Evolutionary conservation across 192 early-diverging fungal species (phyloP).

Genomic region (Neocallimastix lanati): DNA sequence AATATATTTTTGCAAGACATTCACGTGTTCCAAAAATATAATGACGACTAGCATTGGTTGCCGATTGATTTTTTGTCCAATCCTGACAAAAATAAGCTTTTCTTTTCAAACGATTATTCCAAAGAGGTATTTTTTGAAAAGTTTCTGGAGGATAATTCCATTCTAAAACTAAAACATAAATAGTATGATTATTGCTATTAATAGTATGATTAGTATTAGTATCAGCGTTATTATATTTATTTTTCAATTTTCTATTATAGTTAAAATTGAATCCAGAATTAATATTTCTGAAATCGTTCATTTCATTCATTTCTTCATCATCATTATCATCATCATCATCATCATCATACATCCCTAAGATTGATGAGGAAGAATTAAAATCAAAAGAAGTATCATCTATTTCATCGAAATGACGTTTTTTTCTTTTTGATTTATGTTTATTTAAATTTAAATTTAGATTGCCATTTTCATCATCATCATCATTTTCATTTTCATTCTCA

Average conservation of each 20-base stretch:
- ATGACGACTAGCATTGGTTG: not conserved
- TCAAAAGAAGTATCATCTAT: not conserved
- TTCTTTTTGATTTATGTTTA: not conserved
- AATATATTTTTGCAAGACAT: not conserved
- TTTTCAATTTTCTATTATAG: too few relatives aligned
- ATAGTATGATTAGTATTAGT: too few relatives aligned
- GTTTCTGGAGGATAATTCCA: not conserved
- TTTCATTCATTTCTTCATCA: too few relatives aligned
- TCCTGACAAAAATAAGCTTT: not conserved
- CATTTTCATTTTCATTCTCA: too few relatives aligned
- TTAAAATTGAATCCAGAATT: too few relatives aligned
- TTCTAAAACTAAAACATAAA: not conserved
- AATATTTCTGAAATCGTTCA: too few relatives aligned
- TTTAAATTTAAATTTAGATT: too few relatives aligned
- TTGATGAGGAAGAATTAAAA: too few relatives aligned
- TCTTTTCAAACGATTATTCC: not conserved
- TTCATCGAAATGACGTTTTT: not conserved
- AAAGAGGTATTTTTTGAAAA: not conserved
- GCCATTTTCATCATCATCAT: too few relatives aligned
- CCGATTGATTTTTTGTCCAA: not conserved
- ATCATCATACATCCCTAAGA: too few relatives aligned
- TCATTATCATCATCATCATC: too few relatives aligned
- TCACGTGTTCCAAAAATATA: not conserved
- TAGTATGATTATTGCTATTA: not conserved
- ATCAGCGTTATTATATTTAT: too few relatives aligned